phyloP scores from a whole-genome alignment of 371 early-diverging fungal genomes.

The Circinella minor region DNA sequence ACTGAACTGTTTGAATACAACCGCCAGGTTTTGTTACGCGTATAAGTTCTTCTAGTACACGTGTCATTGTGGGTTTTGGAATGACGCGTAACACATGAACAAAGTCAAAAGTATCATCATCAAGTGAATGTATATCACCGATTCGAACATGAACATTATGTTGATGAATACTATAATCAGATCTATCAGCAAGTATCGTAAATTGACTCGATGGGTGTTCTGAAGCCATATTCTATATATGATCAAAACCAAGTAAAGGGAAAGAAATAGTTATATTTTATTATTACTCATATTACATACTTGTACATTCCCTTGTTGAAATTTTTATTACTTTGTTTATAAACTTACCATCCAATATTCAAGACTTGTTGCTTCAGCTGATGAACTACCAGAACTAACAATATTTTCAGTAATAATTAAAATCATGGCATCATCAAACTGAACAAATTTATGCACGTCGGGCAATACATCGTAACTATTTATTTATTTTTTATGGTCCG shows the following conservation, averaged over 20 bases:
- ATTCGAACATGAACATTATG: conserved; percentile 11
- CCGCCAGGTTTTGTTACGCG: conserved; percentile 14
- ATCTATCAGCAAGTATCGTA: conserved; percentile 6
- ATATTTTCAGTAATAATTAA: conserved; percentile 11
- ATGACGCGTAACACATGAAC: conserved; percentile 11
- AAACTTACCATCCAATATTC: conserved; percentile 9
- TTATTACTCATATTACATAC: too few relatives aligned
- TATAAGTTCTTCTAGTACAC: conserved; percentile 3
- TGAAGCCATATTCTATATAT: conserved; percentile 12
- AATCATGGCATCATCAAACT: conserved; percentile 14
- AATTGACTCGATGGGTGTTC: conserved; percentile 8
- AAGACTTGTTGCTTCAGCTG: background rate
- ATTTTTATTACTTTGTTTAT: too few relatives aligned
- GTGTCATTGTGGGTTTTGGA: conserved; percentile 5
- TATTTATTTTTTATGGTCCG: background rate
- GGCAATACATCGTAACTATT: conserved; percentile 14
- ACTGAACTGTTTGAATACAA: conserved; percentile 17
- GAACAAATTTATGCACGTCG: conserved; percentile 18
- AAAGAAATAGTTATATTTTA: too few relatives aligned
- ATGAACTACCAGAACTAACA: background rate
- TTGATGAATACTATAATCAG: background rate
- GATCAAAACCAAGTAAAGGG: too few relatives aligned
- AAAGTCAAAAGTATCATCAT: conserved; percentile 15
- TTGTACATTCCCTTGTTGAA: too few relatives aligned
- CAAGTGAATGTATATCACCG: conserved; percentile 5